These are phyloP conservation scores for Zelonia costaricensis DNA, from an alignment of 208 protist genomes.

Conservation along the genomic window DNA sequence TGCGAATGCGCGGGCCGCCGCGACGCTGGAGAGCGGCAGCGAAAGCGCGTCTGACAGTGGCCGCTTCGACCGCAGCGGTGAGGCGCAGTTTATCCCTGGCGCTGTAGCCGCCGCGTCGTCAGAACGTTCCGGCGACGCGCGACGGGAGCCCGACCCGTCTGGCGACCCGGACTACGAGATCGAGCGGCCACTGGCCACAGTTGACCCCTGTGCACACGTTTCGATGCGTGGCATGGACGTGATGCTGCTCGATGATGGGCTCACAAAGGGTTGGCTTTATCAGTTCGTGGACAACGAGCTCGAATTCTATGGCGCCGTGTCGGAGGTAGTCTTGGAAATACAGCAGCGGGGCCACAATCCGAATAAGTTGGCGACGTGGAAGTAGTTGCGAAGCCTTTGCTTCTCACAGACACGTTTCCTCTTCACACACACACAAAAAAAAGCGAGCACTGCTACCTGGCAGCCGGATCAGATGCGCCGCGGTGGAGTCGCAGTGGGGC, in stretches of 20 bases:
- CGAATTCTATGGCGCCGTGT: conserved; percentile 66
- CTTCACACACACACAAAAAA: background rate
- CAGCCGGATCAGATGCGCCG: too few species aligned
- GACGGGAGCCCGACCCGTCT: conserved; percentile 9
- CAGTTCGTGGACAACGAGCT: conserved; percentile 60
- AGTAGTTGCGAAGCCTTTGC: background rate
- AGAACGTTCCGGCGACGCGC: conserved; percentile 4
- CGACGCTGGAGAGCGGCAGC: background rate
- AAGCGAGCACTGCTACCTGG: too few species aligned
- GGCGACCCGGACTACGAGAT: conserved; percentile 31
- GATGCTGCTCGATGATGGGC: conserved; percentile 80
- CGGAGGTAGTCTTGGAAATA: conserved; percentile 62
- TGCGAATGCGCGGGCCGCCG: conserved; percentile 3
- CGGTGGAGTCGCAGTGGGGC: too few species aligned
- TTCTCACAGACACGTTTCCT: background rate
- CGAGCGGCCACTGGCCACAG: conserved; percentile 28
- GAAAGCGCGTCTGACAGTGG: conserved; percentile 1
- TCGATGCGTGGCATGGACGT: conserved; percentile 84
- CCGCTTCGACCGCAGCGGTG: conserved; percentile 51
- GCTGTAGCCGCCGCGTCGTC: conserved; percentile 9
- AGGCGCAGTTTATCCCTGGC: conserved; percentile 70
- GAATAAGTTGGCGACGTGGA: conserved; percentile 64
- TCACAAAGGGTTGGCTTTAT: conserved; percentile 70
- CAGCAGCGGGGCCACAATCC: conserved; percentile 68
- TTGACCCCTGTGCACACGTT: conserved; percentile 68